These are phyloP conservation scores for Helichrysum umbraculigerum DNA, from an alignment of 129 eudicot species.

Conservation along the genomic window DNA sequence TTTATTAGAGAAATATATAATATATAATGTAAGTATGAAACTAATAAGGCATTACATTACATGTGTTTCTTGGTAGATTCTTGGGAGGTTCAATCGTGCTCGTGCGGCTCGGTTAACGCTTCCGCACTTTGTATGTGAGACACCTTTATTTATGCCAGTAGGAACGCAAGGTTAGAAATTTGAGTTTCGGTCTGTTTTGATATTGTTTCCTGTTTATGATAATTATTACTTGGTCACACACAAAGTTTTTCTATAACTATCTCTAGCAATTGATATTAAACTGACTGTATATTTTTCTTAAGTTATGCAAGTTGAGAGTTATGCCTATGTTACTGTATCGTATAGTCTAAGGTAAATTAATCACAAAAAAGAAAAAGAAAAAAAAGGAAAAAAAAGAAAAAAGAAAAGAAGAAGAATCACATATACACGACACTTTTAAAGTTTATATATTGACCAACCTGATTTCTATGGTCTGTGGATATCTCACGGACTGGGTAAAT, in stretches of 20 bases:
- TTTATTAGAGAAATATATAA: neutral
- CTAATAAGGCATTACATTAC: neutral
- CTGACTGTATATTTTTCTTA: neutral
- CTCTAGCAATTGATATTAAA: neutral
- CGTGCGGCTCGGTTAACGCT: slow-evolving; percentile 85
- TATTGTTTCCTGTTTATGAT: slow-evolving; percentile 12
- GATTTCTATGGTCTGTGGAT: neutral
- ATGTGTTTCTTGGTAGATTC: slow-evolving; percentile 47
- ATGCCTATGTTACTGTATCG: neutral
- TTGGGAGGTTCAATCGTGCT: slow-evolving; percentile 91
- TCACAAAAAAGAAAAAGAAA: neutral
- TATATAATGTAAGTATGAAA: neutral
- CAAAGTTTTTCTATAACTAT: neutral
- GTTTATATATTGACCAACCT: neutral
- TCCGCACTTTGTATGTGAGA: slow-evolving; percentile 74
- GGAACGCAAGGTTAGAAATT: slow-evolving; percentile 83
- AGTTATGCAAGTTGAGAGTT: neutral
- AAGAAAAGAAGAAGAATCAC: too few relatives aligned
- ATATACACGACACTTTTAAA: neutral
- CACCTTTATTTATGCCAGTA: slow-evolving; percentile 97
- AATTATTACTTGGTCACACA: neutral
- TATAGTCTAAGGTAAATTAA: neutral
- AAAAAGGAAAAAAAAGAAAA: neutral
- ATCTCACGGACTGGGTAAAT: neutral
- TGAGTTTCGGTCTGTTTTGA: neutral